Conservation (phyloP, 1,284 basidiomycete species). For the Malassezia slooffiae region DNA sequence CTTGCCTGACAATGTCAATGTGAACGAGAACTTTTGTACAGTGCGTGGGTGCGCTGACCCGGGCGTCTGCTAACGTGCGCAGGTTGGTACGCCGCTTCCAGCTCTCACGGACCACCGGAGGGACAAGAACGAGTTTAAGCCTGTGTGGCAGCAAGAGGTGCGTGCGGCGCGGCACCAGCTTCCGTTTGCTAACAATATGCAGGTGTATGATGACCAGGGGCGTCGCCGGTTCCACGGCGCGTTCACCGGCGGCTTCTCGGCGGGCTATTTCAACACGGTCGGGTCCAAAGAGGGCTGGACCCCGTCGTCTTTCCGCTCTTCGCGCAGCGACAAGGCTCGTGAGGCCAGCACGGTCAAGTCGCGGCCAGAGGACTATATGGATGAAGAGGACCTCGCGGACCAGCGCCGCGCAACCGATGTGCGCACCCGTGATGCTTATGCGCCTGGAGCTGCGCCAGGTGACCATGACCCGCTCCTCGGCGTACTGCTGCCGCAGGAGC, state of each 20-base stretch:
- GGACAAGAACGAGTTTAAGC: slow-evolving; percentile 84
- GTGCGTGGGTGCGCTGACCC: slow-evolving; percentile 55
- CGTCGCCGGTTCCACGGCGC: slow-evolving; percentile 84
- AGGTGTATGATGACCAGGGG: slow-evolving; percentile 68
- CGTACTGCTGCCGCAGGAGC: background rate
- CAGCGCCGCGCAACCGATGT: slow-evolving; percentile 61
- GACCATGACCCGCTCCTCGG: slow-evolving; percentile 39
- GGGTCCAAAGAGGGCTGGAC: slow-evolving; percentile 97
- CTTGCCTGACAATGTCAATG: slow-evolving; percentile 60
- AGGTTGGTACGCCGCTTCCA: slow-evolving; percentile 85
- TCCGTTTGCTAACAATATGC: too few species aligned
- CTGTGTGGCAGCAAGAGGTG: slow-evolving; percentile 94
- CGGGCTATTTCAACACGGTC: slow-evolving; percentile 92
- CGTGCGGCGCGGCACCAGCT: slow-evolving; percentile 44
- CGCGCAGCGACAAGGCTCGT: slow-evolving; percentile 48
- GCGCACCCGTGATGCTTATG: slow-evolving; percentile 11
- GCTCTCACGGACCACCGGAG: slow-evolving; percentile 69
- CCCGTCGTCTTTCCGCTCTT: slow-evolving; percentile 62
- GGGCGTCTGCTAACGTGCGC: background rate
- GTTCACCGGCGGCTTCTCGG: slow-evolving; percentile 94
- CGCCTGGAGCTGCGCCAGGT: slow-evolving; percentile 44
- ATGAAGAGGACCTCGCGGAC: slow-evolving; percentile 88
- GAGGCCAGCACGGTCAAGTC: slow-evolving; percentile 51
- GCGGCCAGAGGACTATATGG: slow-evolving; percentile 88
- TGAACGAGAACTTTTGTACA: slow-evolving; percentile 76